Percentiles rank a stretch among this genome's conserved stretches.
phyloP scores from a whole-genome alignment of 805 yeast species.

The Suhomyces xylopsoci region DNA sequence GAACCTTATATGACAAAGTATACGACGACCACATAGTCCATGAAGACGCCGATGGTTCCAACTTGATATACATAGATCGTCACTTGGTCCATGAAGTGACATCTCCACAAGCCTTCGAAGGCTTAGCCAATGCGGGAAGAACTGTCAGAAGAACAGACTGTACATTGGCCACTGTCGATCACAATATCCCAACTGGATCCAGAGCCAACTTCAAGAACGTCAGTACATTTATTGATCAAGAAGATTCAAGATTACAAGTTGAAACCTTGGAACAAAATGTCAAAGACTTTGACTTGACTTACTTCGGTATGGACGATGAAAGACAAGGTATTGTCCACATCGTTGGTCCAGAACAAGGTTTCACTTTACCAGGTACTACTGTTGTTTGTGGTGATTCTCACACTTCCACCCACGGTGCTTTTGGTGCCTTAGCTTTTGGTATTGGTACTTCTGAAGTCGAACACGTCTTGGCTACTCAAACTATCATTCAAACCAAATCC shows the following conservation, averaged over 20 bases:
- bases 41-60: slow-evolving; percentile 83
- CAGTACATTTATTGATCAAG: slow-evolving; percentile 79
- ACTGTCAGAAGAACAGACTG: slow-evolving; percentile 87
- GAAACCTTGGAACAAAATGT: slow-evolving; percentile 91
- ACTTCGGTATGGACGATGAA: slow-evolving; percentile 89
- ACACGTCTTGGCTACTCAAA: slow-evolving; percentile 97
- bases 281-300: slow-evolving; percentile 82
- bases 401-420: slow-evolving; percentile 98
- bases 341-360: slow-evolving; percentile 99
- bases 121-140: slow-evolving; percentile 84
- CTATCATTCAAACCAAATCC: slow-evolving; percentile 89
- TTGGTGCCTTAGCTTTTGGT: slow-evolving; percentile 96
- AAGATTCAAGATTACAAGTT: slow-evolving; percentile 90
- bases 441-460: slow-evolving; percentile 99
- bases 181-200: slow-evolving; percentile 94
- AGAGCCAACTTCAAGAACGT: slow-evolving; percentile 72
- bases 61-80: slow-evolving; percentile 87
- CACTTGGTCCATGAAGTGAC: slow-evolving; percentile 98
- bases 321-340: slow-evolving; percentile 99
- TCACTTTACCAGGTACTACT: slow-evolving; percentile 97
- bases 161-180: slow-evolving; percentile 93
- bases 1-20: slow-evolving; percentile 93
- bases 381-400: slow-evolving; percentile 99
- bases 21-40: slow-evolving; percentile 93
- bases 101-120: slow-evolving; percentile 98